Conservation (phyloP, 2,329 filamentous ascomycete species). For the Albifimbria verrucaria region DNA sequence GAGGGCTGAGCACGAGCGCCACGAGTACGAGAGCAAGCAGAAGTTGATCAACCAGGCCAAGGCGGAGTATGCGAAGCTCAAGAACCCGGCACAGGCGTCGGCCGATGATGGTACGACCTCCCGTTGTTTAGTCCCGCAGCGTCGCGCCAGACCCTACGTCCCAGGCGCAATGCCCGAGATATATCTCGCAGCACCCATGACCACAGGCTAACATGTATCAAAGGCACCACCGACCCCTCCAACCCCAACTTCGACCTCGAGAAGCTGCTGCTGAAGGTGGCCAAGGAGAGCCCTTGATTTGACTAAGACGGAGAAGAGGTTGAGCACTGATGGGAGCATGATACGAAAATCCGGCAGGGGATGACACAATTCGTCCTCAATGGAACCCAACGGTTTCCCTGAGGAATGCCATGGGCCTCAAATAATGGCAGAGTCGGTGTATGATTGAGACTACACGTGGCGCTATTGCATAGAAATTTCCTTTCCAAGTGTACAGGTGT, state of each 20-base stretch:
- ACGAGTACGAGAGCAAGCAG: slow-evolving; percentile 88
- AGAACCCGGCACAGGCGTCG: slow-evolving; percentile 48
- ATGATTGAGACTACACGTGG: slow-evolving; percentile 37
- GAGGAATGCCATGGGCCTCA: slow-evolving; percentile 1
- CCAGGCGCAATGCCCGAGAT: not conserved
- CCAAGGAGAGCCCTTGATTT: slow-evolving; percentile 48
- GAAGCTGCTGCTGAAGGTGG: slow-evolving; percentile 68
- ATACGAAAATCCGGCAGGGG: slow-evolving; percentile 11
- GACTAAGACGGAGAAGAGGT: slow-evolving; percentile 6
- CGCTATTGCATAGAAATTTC: slow-evolving; percentile 49
- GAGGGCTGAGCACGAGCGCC: slow-evolving; percentile 67
- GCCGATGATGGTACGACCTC: slow-evolving; percentile 26
- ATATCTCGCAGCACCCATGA: not conserved
- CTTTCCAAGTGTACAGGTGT: slow-evolving; percentile 48
- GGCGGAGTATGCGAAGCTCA: slow-evolving; percentile 77
- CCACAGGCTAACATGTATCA: slow-evolving; percentile 15
- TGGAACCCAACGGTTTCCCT: not conserved
- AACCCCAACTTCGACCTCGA: slow-evolving; percentile 94
- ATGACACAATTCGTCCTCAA: slow-evolving; percentile 5
- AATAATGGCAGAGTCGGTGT: slow-evolving; percentile 25
- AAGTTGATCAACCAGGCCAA: slow-evolving; percentile 90
- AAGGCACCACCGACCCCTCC: slow-evolving; percentile 59
- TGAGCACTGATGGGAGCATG: slow-evolving; percentile 20
- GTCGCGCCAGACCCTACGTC: too few relatives aligned
- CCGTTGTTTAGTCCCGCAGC: slow-evolving; percentile 3